Percentiles rank a stretch among this genome's conserved stretches.
These are phyloP conservation scores for Globisporangium echinulatum DNA, from an alignment of 352 stramenopile genomes.

Conservation along the genomic window DNA sequence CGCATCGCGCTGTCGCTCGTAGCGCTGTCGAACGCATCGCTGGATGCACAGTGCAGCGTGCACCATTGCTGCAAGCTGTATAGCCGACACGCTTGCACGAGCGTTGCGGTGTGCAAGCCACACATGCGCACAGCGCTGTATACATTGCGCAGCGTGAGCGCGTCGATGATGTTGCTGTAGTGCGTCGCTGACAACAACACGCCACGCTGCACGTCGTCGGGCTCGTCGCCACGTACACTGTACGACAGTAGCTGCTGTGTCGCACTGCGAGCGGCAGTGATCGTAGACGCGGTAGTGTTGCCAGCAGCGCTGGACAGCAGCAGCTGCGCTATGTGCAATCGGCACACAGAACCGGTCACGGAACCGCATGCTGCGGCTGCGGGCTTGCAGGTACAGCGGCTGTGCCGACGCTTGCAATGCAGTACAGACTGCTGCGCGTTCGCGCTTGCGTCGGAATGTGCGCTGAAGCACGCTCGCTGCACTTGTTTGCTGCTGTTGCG, in stretches of 20 bases:
- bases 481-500: conserved; percentile 18
- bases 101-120: conserved; percentile 4
- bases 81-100: conserved; percentile 1
- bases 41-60: conserved; percentile 30
- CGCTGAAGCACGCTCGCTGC: conserved; percentile 49
- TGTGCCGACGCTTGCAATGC: conserved; percentile 26
- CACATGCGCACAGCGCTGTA: conserved; percentile 12
- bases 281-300: conserved; percentile 22
- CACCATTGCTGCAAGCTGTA: conserved; percentile 14
- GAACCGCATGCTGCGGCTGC: conserved; percentile 17
- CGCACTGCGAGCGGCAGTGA: conserved; percentile 7
- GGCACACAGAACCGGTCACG: conserved; percentile 21
- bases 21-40: conserved; percentile 23
- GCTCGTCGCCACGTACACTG: neutral
- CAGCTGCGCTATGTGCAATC: conserved; percentile 39
- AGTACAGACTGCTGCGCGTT: conserved; percentile 22
- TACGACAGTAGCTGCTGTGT: conserved; percentile 1
- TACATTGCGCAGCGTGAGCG: conserved; percentile 1
- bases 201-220: no score
- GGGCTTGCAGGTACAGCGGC: conserved; percentile 44
- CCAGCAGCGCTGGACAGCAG: conserved; percentile 45
- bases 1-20: conserved; percentile 10
- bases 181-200: neutral
- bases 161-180: neutral
- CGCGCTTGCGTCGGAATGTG: conserved; percentile 24